phyloP scores from a whole-genome alignment of 1,284 basidiomycete species.

The Trichosporon inkin region DNA sequence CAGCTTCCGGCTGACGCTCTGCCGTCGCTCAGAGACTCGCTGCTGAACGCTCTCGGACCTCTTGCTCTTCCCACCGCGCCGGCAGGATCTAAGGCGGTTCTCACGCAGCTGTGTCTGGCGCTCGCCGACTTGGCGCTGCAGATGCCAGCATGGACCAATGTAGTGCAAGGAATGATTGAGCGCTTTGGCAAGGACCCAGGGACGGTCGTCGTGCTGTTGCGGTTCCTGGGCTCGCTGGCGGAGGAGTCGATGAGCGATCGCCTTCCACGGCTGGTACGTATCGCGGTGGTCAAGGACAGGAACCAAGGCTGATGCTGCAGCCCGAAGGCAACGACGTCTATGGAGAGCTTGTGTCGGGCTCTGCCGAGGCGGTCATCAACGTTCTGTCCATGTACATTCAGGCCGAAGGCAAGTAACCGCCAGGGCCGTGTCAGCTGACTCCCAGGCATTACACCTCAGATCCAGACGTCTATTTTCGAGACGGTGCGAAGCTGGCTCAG shows the following conservation, averaged over 20 bases:
- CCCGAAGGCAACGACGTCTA: conserved; percentile 23
- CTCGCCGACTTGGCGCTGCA: conserved; percentile 88
- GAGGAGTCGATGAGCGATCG: conserved; percentile 84
- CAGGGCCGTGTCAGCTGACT: background rate
- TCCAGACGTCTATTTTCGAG: conserved; percentile 83
- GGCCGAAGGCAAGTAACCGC: conserved; percentile 66
- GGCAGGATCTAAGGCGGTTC: conserved; percentile 74
- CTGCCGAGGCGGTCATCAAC: conserved; percentile 69
- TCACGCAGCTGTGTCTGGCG: conserved; percentile 85
- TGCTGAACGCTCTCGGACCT: conserved; percentile 69
- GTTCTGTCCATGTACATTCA: conserved; percentile 84
- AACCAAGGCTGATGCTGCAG: conserved; percentile 8
- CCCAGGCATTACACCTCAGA: conserved; percentile 73
- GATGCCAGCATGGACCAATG: conserved; percentile 76
- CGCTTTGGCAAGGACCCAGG: conserved; percentile 76
- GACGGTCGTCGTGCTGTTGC: conserved; percentile 77
- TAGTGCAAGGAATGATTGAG: conserved; percentile 78
- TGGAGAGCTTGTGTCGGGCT: conserved; percentile 62
- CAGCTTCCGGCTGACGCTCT: conserved; percentile 74
- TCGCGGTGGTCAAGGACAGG: background rate
- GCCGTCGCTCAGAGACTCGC: conserved; percentile 77
- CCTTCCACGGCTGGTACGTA: conserved; percentile 78
- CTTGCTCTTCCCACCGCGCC: conserved; percentile 55
- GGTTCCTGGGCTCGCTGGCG: conserved; percentile 86
- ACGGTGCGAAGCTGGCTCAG: conserved; percentile 84